Evolutionary conservation across 352 stramenopile genomes (phyloP).

Genomic region (Aphanomyces euteiches): DNA sequence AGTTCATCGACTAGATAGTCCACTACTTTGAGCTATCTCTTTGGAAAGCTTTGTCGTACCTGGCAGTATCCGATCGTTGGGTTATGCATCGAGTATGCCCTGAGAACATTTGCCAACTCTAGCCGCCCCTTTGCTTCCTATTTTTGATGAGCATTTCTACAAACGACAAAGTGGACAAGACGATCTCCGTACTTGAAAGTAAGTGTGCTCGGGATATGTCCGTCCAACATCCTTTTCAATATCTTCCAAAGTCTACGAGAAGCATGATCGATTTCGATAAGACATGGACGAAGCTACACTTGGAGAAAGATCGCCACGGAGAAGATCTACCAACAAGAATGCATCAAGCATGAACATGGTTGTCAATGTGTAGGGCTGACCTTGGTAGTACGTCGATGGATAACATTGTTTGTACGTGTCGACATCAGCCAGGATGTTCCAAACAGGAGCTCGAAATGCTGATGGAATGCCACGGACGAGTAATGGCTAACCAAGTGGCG

Average conservation of each 20-base stretch:
- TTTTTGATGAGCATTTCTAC: neutral
- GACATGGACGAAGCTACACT: constrained; percentile 12
- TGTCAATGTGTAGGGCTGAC: neutral
- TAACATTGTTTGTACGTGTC: constrained; percentile 37
- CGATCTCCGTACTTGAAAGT: constrained; percentile 37
- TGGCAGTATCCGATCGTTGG: constrained; percentile 56
- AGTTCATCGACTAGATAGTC: constrained; percentile 65
- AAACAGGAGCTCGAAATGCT: constrained; percentile 42
- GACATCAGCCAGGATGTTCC: constrained; percentile 41
- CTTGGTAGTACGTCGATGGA: constrained; percentile 37
- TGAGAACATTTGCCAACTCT: constrained; percentile 54
- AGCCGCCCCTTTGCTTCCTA: constrained; percentile 42
- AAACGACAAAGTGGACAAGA: neutral
- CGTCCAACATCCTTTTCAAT: constrained; percentile 65
- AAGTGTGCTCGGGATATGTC: constrained; percentile 59
- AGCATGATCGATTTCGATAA: neutral
- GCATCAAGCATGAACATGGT: too few species aligned
- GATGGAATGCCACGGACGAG: constrained; percentile 44
- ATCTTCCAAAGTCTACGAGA: constrained; percentile 37
- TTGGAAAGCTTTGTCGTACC: neutral
- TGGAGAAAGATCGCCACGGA: neutral
- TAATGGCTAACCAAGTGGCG: constrained; percentile 34
- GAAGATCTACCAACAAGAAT: neutral
- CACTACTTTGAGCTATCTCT: neutral
- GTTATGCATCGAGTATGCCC: constrained; percentile 58